phyloP scores from a whole-genome alignment of 1,284 basidiomycete genomes.

The Cutaneotrichosporon cavernicola region DNA sequence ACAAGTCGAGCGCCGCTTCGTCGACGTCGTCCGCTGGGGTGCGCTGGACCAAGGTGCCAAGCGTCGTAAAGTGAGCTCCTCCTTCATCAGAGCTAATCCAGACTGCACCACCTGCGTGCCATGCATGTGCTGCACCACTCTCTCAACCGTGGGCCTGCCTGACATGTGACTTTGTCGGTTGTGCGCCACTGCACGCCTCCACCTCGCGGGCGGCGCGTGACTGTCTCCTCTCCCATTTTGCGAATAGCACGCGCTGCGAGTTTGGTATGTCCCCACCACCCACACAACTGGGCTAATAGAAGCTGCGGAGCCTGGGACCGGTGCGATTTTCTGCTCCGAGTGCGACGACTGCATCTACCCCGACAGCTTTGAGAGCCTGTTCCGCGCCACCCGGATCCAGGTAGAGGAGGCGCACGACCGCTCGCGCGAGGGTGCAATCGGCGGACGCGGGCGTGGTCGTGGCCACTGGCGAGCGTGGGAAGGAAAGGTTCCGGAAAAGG shows the following conservation, averaged over 20 bases:
- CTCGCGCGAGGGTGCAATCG: constrained; percentile 59
- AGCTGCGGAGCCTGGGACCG: constrained; percentile 64
- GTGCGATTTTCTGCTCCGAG: constrained; percentile 60
- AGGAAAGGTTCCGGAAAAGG: constrained; percentile 12
- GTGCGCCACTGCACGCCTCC: constrained; percentile 57
- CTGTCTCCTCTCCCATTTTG: constrained; percentile 38
- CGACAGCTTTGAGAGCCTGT: constrained; percentile 54
- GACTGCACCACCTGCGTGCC: constrained; percentile 61
- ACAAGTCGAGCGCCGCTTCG: constrained; percentile 31
- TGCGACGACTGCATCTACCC: constrained; percentile 65
- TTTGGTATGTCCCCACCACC: constrained; percentile 62
- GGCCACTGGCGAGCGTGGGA: constrained; percentile 40
- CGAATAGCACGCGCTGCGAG: constrained; percentile 52
- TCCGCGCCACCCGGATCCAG: constrained; percentile 52
- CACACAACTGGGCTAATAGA: neutral
- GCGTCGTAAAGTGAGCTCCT: constrained; percentile 38
- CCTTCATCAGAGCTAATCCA: constrained; percentile 18
- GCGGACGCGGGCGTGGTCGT: constrained; percentile 40
- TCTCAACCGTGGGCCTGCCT: constrained; percentile 75
- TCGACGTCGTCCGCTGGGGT: constrained; percentile 40
- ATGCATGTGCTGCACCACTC: constrained; percentile 62
- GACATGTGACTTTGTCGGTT: constrained; percentile 72
- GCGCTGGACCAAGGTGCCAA: constrained; percentile 39
- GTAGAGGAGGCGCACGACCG: constrained; percentile 60
- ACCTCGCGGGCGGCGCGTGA: constrained; percentile 57